Evolutionary conservation across 768 basidiomycete species (phyloP).

Genomic region (Epithele typhae): DNA sequence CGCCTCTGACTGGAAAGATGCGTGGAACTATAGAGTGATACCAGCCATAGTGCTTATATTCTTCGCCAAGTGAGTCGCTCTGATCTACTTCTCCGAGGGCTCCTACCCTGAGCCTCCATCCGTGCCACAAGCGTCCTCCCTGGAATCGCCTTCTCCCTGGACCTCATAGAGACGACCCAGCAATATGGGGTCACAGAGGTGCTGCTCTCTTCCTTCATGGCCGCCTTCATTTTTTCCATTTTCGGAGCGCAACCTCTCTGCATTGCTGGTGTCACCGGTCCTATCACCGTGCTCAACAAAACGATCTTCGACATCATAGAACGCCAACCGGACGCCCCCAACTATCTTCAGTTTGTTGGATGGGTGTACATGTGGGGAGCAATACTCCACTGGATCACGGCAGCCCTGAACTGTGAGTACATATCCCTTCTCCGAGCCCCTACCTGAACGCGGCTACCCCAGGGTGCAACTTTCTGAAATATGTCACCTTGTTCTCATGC

Average conservation of each 20-base stretch:
- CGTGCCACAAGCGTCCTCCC: slow-evolving; percentile 68
- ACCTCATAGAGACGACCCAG: slow-evolving; percentile 86
- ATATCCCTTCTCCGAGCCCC: no score
- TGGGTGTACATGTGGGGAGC: slow-evolving; percentile 94
- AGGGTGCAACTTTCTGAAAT: slow-evolving; percentile 83
- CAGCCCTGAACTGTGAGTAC: slow-evolving; percentile 65
- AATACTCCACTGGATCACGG: slow-evolving; percentile 80
- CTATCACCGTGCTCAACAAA: slow-evolving; percentile 91
- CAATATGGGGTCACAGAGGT: slow-evolving; percentile 91
- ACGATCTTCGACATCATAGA: slow-evolving; percentile 77
- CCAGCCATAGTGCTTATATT: slow-evolving; percentile 85
- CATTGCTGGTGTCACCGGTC: slow-evolving; percentile 89
- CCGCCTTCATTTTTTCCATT: slow-evolving; percentile 81
- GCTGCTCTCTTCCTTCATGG: slow-evolving; percentile 80
- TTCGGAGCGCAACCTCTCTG: slow-evolving; percentile 89
- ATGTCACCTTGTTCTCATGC: slow-evolving; percentile 87
- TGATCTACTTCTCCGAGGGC: no score
- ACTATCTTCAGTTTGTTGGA: slow-evolving; percentile 83
- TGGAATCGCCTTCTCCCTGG: slow-evolving; percentile 87
- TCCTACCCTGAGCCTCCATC: no score
- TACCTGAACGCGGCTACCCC: no score
- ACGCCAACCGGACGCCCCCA: slow-evolving; percentile 52
- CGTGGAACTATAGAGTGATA: slow-evolving; percentile 87
- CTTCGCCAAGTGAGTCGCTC: slow-evolving; percentile 72
- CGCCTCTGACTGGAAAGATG: slow-evolving; percentile 83